These are phyloP conservation scores for Cronartium quercuum DNA, from an alignment of 1,284 basidiomycete genomes.

Conservation along the genomic window DNA sequence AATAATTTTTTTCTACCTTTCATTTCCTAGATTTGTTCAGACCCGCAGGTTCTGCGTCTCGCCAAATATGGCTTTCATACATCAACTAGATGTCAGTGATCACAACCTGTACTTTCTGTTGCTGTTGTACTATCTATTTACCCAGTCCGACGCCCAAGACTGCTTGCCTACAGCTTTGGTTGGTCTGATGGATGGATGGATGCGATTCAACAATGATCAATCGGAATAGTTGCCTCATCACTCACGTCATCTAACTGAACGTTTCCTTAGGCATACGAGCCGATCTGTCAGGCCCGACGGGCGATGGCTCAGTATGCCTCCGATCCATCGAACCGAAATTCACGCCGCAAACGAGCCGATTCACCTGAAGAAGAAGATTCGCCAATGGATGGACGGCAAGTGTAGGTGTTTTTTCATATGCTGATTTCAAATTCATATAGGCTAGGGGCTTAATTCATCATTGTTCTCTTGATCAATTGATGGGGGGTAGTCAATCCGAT, in stretches of 20 bases:
- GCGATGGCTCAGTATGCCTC: slow-evolving; percentile 51
- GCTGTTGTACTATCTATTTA: slow-evolving; percentile 43
- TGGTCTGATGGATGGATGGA: neutral
- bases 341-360: slow-evolving; percentile 16
- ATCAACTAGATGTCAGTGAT: slow-evolving; percentile 57
- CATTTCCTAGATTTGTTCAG: slow-evolving; percentile 45
- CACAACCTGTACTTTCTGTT: slow-evolving; percentile 69
- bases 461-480: neutral
- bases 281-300: slow-evolving; percentile 71
- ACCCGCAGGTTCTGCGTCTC: slow-evolving; percentile 46
- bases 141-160: neutral
- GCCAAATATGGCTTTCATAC: slow-evolving; percentile 45
- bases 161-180: neutral
- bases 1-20: neutral
- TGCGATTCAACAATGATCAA: slow-evolving; percentile 58
- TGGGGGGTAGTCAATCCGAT: neutral
- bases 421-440: neutral
- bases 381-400: too few relatives aligned
- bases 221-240: slow-evolving; percentile 70
- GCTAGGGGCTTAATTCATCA: slow-evolving; percentile 4
- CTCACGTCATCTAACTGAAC: neutral
- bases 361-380: neutral
- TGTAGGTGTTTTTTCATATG: too few relatives aligned
- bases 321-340: neutral
- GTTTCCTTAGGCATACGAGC: slow-evolving; percentile 68